phyloP scores from a whole-genome alignment of 164 flowering plant species.

The Nymphaea thermarum region DNA sequence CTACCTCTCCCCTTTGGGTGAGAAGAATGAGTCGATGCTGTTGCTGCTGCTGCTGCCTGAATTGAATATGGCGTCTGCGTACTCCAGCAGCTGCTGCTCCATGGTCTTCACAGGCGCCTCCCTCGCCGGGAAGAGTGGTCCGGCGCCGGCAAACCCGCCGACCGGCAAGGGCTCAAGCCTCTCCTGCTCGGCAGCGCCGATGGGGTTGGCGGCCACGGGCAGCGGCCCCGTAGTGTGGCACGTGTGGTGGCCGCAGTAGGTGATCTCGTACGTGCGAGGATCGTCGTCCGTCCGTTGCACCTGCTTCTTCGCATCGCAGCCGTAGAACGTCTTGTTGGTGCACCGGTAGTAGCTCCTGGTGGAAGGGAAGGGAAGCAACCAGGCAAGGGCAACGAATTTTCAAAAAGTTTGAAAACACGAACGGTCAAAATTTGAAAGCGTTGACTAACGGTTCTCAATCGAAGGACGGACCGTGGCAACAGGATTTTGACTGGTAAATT shows the following conservation, averaged over 20 bases:
- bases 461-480: background rate
- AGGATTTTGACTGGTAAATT: background rate
- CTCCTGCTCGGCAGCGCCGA: background rate
- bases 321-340: slow-evolving; percentile 66
- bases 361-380: background rate
- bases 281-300: slow-evolving; percentile 67
- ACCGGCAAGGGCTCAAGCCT: background rate
- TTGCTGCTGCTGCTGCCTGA: slow-evolving; percentile 46
- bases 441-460: background rate
- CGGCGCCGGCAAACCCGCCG: background rate
- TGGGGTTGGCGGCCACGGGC: background rate
- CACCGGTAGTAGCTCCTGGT: slow-evolving; percentile 72
- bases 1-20: slow-evolving; percentile 10
- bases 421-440: background rate
- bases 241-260: slow-evolving; percentile 52
- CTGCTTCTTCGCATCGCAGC: slow-evolving; percentile 81
- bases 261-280: slow-evolving; percentile 46
- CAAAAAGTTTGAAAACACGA: background rate
- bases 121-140: background rate
- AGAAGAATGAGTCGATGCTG: slow-evolving; percentile 61
- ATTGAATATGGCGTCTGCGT: slow-evolving; percentile 59
- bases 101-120: slow-evolving; percentile 7
- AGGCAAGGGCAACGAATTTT: background rate
- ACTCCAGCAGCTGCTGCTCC: slow-evolving; percentile 27
- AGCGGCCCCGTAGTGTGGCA: slow-evolving; percentile 32